A percentile compares a stretch with the other conserved stretches of the same genome.
Conservation (phyloP, 805 yeast genomes). For the Saccharomycopsis capsularis region DNA sequence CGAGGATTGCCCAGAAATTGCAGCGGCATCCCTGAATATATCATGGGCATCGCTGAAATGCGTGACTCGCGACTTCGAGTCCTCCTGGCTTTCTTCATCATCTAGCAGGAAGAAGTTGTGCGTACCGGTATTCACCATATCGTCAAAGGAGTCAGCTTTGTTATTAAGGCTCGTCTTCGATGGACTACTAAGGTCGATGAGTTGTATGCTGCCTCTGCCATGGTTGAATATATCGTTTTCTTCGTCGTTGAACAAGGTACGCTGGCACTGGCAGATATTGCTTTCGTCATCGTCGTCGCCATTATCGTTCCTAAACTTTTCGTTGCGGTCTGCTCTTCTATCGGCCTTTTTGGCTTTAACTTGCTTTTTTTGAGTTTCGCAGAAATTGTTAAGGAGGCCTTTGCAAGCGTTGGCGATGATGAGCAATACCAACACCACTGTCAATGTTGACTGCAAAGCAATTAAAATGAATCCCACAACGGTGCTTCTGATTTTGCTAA, state of each 20-base stretch:
- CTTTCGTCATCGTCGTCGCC: background rate
- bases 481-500: slow-evolving; percentile 25
- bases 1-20: too few relatives aligned
- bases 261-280: background rate
- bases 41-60: background rate
- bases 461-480: slow-evolving; percentile 28
- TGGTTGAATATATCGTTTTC: background rate
- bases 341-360: slow-evolving; percentile 4
- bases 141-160: background rate
- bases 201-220: slow-evolving; percentile 10
- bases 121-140: background rate
- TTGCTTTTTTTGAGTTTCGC: slow-evolving; percentile 10
- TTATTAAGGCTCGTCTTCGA: background rate
- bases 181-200: slow-evolving; percentile 17
- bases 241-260: slow-evolving; percentile 1
- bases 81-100: background rate
- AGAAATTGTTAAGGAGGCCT: slow-evolving; percentile 13
- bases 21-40: slow-evolving; percentile 3
- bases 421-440: slow-evolving; percentile 25
- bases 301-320: background rate
- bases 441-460: slow-evolving; percentile 27
- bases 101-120: background rate
- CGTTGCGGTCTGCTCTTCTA: slow-evolving; percentile 2
- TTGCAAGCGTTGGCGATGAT: slow-evolving; percentile 22
- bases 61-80: background rate